Evolutionary conservation across 2,329 filamentous ascomycete genomes (phyloP).

Genomic region (Incumbomyces lentus): DNA sequence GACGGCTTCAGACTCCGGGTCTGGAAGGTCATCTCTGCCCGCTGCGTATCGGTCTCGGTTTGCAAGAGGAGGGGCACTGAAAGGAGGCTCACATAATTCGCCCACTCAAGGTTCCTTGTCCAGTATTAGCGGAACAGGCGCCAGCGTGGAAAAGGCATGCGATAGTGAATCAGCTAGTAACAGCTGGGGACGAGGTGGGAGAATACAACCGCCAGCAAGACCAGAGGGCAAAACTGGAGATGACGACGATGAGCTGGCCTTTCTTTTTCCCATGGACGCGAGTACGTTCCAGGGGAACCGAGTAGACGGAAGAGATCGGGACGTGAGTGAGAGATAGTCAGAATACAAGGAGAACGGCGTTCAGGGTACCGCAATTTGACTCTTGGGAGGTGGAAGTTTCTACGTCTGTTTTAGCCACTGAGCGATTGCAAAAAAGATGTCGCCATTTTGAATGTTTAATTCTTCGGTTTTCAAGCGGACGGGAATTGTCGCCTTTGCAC

Average conservation of each 20-base stretch:
- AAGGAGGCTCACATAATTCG: conserved; percentile 8
- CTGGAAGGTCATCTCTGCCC: conserved; percentile 14
- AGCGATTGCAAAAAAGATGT: too few species aligned
- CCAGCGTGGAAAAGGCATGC: conserved; percentile 12
- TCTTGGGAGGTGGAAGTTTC: too few species aligned
- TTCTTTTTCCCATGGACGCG: conserved; percentile 16
- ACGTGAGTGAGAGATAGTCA: too few species aligned
- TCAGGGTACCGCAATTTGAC: too few species aligned
- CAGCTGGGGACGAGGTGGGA: conserved; percentile 15
- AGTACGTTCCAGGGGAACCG: conserved; percentile 8
- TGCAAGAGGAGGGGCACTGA: conserved; percentile 8
- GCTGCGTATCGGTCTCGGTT: conserved; percentile 11
- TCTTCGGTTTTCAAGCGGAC: too few species aligned
- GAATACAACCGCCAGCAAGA: conserved; percentile 12
- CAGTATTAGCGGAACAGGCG: conserved; percentile 16
- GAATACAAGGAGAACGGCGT: too few species aligned
- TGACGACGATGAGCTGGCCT: conserved; percentile 20
- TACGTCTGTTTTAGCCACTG: too few species aligned
- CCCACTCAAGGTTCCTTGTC: conserved; percentile 17
- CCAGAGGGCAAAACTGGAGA: conserved; percentile 17
- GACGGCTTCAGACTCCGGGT: conserved; percentile 14
- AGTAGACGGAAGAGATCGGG: neutral
- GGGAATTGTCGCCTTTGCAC: too few species aligned
- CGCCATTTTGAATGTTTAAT: too few species aligned
- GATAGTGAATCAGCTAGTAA: conserved; percentile 15